Conservation (phyloP, 805 yeast species). For the Grigorovia transvaalensis region DNA sequence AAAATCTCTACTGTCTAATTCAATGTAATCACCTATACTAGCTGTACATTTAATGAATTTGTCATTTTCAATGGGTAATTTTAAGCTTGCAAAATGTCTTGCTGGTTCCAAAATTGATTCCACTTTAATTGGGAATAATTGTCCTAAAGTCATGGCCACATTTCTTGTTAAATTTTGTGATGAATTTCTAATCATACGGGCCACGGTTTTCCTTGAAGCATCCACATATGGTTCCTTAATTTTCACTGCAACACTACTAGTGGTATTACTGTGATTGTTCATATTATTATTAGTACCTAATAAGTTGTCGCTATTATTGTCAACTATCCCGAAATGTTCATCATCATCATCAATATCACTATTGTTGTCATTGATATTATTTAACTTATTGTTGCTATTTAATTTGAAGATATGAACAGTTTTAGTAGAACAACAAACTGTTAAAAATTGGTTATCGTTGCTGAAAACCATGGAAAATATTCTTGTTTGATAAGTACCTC, state of each 20-base stretch:
- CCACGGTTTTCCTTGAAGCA: slow-evolving; percentile 59
- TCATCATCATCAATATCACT: slow-evolving; percentile 21
- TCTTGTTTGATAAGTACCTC: slow-evolving; percentile 77
- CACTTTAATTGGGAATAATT: slow-evolving; percentile 66
- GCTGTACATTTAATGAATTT: slow-evolving; percentile 15
- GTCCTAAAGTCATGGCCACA: slow-evolving; percentile 83
- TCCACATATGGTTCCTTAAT: slow-evolving; percentile 49
- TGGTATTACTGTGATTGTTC: neutral
- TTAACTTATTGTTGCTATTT: slow-evolving; percentile 18
- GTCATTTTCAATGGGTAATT: slow-evolving; percentile 41
- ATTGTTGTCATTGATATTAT: neutral
- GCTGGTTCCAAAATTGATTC: slow-evolving; percentile 80
- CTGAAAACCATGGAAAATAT: slow-evolving; percentile 73
- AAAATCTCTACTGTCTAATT: slow-evolving; percentile 19
- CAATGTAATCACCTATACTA: slow-evolving; percentile 29
- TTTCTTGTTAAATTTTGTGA: slow-evolving; percentile 68
- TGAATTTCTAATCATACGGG: slow-evolving; percentile 63
- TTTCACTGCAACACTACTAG: slow-evolving; percentile 4
- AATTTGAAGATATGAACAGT: slow-evolving; percentile 87
- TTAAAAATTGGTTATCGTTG: slow-evolving; percentile 52
- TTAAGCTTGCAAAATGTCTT: slow-evolving; percentile 83
- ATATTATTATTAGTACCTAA: slow-evolving; percentile 2
- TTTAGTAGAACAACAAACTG: slow-evolving; percentile 82
- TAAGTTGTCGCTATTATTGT: neutral
- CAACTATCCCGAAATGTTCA: slow-evolving; percentile 8